Evolutionary conservation across 352 stramenopile genomes (phyloP), one percentile per base, ranked within the genome.

Genomic region (Pythium scleroteichum): DNA sequence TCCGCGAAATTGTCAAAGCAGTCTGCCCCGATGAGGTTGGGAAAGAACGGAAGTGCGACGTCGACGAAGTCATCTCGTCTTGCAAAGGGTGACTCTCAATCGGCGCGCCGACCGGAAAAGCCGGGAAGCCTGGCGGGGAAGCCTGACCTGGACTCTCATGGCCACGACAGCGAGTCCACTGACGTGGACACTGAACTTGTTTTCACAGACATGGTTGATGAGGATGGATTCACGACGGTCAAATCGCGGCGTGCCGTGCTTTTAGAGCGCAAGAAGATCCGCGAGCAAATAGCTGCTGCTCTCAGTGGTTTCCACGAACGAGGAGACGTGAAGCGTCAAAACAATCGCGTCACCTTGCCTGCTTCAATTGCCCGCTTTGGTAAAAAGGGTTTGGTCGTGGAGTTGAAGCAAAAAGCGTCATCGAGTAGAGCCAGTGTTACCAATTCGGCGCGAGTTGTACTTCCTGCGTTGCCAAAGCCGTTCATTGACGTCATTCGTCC

Each of bases 181-280:
- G 29, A 35, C 5, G 29, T 35, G 29, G 29, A 35, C 29, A 35
- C 5, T 5, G 29, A 35, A 35, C 29, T 35, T 35, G 5, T 10
- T 35, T 10, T 35, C n/a, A n/a, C n/a, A n/a, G 29, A 35, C 10
- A 38, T 46, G 14, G 48, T 19, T 32, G 57, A 57, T 47, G 48
- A 35, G 3, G 45, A 14, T 33, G 45, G 20, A 10, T 79, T 79
- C 29, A 62, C 64, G 33, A 78, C 63, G 33, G 72, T 79, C 32
- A 65, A 65, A 9, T 79, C 72, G 8, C 55, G 69, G 39, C 42
- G 69, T 56, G 48, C 62, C 16, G 33, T 76, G 8, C 24, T 74
- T 27, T 44, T 67, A 17, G 72, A 77, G 20, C 63, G 52, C 33
- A 72, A 70, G 42, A 39, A 42, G 17, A 41, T 57, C 20, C 51